phyloP scores from a whole-genome alignment of 306 rosid genomes.

The Psophocarpus tetragonolobus region DNA sequence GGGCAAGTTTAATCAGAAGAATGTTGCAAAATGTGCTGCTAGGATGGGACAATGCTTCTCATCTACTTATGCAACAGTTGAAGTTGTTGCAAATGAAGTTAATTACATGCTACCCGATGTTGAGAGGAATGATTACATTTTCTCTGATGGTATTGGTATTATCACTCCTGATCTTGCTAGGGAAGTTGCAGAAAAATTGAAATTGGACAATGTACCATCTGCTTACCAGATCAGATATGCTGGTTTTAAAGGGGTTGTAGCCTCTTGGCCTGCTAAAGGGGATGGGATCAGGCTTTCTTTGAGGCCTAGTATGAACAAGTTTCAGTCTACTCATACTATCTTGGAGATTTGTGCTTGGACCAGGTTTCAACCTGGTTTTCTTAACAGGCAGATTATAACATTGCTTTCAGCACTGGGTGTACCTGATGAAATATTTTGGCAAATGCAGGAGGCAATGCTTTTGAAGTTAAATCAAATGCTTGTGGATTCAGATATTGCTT shows the following conservation, averaged over 20 bases:
- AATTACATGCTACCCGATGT: constrained; percentile 52
- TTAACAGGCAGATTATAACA: constrained; percentile 81
- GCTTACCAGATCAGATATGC: constrained; percentile 92
- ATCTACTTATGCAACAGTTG: constrained; percentile 83
- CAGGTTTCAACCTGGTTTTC: constrained; percentile 87
- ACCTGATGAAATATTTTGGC: constrained; percentile 69
- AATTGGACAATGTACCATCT: constrained; percentile 62
- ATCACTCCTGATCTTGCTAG: constrained; percentile 77
- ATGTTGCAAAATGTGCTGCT: constrained; percentile 85
- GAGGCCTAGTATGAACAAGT: constrained; percentile 80
- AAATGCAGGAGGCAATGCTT: constrained; percentile 81
- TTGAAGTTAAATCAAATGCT: constrained; percentile 61
- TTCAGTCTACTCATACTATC: constrained; percentile 52
- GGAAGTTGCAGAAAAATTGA: constrained; percentile 81
- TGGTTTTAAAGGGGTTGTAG: constrained; percentile 89
- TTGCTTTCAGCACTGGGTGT: constrained; percentile 68
- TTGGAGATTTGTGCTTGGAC: constrained; percentile 93
- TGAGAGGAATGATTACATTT: constrained; percentile 53
- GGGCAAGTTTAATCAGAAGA: constrained; percentile 63
- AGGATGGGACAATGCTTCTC: constrained; percentile 93
- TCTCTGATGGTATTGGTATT: constrained; percentile 91
- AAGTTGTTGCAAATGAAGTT: constrained; percentile 57
- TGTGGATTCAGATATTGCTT: constrained; percentile 63
- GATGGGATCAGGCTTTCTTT: constrained; percentile 62
- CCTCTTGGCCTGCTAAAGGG: constrained; percentile 71